These are phyloP conservation scores for Pleurotus tuber-regium DNA, from an alignment of 768 basidiomycete genomes.

Conservation along the genomic window DNA sequence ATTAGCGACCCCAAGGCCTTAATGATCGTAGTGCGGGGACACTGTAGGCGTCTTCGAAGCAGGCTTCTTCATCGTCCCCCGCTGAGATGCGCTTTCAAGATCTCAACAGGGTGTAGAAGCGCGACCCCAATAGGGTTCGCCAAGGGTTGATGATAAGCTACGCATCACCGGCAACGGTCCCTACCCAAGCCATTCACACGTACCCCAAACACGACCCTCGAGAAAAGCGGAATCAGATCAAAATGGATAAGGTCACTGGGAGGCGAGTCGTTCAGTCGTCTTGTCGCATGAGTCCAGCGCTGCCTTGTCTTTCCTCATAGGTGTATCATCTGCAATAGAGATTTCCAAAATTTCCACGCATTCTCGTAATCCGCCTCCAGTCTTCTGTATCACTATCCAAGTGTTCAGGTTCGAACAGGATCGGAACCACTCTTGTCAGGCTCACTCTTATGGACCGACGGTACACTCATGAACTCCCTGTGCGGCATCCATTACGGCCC, in stretches of 20 bases:
- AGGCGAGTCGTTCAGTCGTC: neutral
- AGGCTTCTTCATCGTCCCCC: neutral
- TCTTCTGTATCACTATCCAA: no score
- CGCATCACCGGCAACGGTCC: neutral
- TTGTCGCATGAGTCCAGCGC: neutral
- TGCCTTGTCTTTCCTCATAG: neutral
- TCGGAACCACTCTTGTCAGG: neutral
- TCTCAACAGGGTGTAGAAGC: neutral
- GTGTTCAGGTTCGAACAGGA: neutral
- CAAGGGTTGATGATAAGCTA: neutral
- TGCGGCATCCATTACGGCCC: conserved; percentile 1
- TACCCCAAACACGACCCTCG: neutral
- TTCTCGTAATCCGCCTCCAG: no score
- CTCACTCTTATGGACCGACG: conserved; percentile 1
- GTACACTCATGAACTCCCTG: conserved; percentile 5
- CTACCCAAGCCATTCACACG: neutral
- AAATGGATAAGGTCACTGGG: neutral
- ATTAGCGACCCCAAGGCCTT: no score
- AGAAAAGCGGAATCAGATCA: conserved; percentile 1
- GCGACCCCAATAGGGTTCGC: neutral
- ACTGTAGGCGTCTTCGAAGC: neutral
- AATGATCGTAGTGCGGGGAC: neutral
- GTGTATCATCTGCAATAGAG: neutral
- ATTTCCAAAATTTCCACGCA: neutral
- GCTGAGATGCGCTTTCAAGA: neutral